phyloP scores from a whole-genome alignment of 2,329 filamentous ascomycete genomes.

The Talaromyces sp. region DNA sequence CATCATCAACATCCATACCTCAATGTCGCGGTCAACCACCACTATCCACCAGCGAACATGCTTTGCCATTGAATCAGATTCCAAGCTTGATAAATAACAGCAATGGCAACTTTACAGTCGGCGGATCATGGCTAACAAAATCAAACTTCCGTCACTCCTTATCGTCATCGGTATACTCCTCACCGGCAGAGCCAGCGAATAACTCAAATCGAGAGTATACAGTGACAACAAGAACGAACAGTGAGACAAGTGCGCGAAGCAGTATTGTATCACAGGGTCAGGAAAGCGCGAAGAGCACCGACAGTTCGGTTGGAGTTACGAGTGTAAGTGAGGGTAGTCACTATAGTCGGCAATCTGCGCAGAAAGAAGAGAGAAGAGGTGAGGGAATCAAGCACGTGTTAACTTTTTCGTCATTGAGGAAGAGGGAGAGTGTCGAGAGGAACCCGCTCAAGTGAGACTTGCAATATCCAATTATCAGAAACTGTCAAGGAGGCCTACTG shows the following conservation, averaged over 20 bases:
- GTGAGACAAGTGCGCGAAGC: conserved; percentile 5
- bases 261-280: background rate
- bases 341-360: background rate
- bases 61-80: background rate
- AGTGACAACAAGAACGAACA: background rate
- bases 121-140: background rate
- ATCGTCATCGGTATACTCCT: conserved; percentile 13
- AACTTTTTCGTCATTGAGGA: background rate
- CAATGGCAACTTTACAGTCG: background rate
- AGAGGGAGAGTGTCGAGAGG: background rate
- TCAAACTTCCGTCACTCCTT: background rate
- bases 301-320: conserved; percentile 1
- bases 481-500: background rate
- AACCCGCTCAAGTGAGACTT: conserved; percentile 13
- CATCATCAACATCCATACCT: background rate
- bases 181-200: background rate
- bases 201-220: background rate
- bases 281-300: background rate
- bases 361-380: background rate
- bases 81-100: background rate
- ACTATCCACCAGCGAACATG: background rate
- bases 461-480: background rate
- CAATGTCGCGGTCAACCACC: background rate
- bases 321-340: conserved; percentile 6
- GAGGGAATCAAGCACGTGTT: background rate